Evolutionary conservation across 352 stramenopile species (phyloP).

Genomic region (Phytophthora aleatoria): DNA sequence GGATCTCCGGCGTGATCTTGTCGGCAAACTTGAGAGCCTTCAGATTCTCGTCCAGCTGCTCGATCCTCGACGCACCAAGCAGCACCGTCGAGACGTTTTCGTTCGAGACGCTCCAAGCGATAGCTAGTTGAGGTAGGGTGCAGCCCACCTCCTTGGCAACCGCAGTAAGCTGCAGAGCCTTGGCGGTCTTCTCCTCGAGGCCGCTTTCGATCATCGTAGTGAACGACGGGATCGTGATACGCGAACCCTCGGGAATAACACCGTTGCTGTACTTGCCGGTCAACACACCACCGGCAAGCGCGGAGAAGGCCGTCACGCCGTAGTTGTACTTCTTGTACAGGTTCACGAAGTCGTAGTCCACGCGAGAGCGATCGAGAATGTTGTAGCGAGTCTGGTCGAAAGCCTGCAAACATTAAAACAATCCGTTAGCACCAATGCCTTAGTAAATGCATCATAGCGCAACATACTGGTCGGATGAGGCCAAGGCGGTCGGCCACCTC

Average conservation of each 20-base stretch:
- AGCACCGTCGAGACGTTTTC: too few species aligned
- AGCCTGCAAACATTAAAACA: slow-evolving; percentile 15
- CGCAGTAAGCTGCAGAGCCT: slow-evolving; percentile 41
- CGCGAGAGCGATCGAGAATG: slow-evolving; percentile 64
- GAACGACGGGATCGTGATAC: slow-evolving; percentile 41
- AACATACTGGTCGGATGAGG: slow-evolving; percentile 48
- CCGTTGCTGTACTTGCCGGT: slow-evolving; percentile 73
- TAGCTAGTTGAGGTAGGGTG: too few species aligned
- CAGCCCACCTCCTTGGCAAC: too few species aligned
- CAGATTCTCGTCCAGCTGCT: too few species aligned
- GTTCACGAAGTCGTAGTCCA: slow-evolving; percentile 71
- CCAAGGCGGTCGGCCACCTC: slow-evolving; percentile 54
- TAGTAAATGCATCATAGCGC: too few species aligned
- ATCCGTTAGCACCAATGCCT: too few species aligned
- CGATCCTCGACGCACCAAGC: too few species aligned
- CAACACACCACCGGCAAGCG: slow-evolving; percentile 58
- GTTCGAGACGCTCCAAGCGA: too few species aligned
- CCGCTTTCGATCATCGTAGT: slow-evolving; percentile 44
- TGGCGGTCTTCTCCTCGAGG: slow-evolving; percentile 49
- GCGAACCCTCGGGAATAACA: not conserved
- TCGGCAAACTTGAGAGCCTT: slow-evolving; percentile 49
- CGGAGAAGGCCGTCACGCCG: slow-evolving; percentile 65
- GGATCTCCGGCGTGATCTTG: slow-evolving; percentile 69
- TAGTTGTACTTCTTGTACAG: slow-evolving; percentile 71
- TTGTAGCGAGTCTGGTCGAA: slow-evolving; percentile 78